Evolutionary conservation across 2,329 filamentous ascomycete genomes (phyloP), one percentile per base, ranked within the genome.

Genomic region (Colletotrichum brevisporum): DNA sequence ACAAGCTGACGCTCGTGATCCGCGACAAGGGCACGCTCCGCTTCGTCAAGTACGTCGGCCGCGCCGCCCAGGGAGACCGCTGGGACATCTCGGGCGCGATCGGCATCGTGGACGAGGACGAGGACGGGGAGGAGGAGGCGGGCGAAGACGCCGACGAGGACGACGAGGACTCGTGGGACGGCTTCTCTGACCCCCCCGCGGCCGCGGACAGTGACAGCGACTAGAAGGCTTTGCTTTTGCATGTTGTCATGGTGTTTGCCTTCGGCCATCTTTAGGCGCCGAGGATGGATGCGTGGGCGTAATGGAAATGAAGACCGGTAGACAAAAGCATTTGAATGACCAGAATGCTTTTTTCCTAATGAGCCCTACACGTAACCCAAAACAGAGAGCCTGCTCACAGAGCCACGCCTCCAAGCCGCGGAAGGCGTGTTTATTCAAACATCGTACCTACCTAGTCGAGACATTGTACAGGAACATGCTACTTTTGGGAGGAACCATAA

Each of bases 31-130:
- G 94, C 15, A 92, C 92, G 15, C 85, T 99, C 77, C 91, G 94
- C 78, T 99, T 99, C 78, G 94, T 98, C 76, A 99, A 98, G 84
- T 99, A 98, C 79, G 92, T 99, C 24, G 97, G 92, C 80, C 86
- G 86, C 69, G 89, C 87, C 58, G 96, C 96, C 8, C 89, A 89
- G 76, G 96, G 96, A 1, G 96, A 98, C 81, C 87, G 96, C 51
- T 98, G 95, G 94, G 96, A 99, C 82, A 86, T 98, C 57, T 91
- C 90, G 54, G 96, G 90, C 0, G 90, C 90, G 41, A 94, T 93
- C 78, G 93, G 91, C 26, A 91, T 97, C 39, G 87, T 87, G 71
- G 87, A 89, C 67, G 78, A 83, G 45, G 86, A 87, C 1, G 84
- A 81, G 0, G 81, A 80, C 0, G 81, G 79, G 1, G 83, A 81